Percentiles rank a stretch among this genome's conserved stretches.
Conservation (phyloP, 768 basidiomycete species). For the Boletus edulis region DNA sequence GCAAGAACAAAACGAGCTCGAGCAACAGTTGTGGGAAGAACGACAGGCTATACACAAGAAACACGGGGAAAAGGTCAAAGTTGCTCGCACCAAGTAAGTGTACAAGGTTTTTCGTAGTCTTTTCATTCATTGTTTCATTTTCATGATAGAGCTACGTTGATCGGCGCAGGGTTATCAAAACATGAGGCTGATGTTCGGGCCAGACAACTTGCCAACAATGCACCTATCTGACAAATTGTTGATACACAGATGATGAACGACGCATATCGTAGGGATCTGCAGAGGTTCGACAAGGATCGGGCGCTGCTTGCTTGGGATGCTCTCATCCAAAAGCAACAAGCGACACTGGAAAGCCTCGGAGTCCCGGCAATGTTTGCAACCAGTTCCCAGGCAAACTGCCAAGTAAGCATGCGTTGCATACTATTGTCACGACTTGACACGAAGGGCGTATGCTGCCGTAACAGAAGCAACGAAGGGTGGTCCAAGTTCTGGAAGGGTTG, state of each 20-base stretch:
- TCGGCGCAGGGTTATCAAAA: constrained; percentile 61
- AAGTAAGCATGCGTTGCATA: constrained; percentile 43
- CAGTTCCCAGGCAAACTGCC: constrained; percentile 43
- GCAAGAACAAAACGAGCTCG: constrained; percentile 66
- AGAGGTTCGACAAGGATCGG: constrained; percentile 66
- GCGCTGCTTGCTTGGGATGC: constrained; percentile 76
- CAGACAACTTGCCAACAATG: constrained; percentile 2
- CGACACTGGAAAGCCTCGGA: constrained; percentile 51
- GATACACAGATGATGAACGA: constrained; percentile 58
- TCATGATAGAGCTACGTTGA: constrained; percentile 57
- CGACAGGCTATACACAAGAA: constrained; percentile 57
- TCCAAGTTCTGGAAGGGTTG: constrained; percentile 62
- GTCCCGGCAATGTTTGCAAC: constrained; percentile 75
- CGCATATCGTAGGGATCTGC: constrained; percentile 62
- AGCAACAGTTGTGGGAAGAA: constrained; percentile 67
- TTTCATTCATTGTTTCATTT: constrained; percentile 1
- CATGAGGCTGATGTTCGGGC: constrained; percentile 50
- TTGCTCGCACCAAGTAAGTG: constrained; percentile 63
- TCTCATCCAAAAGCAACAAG: constrained; percentile 69
- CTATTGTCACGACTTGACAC: background rate
- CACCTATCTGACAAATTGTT: constrained; percentile 13
- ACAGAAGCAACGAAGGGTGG: constrained; percentile 69
- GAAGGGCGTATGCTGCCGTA: background rate
- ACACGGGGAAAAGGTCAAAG: constrained; percentile 70
- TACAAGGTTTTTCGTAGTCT: background rate